phyloP scores from a whole-genome alignment of 192 early-diverging fungal species.

The Spinellus fusiger region DNA sequence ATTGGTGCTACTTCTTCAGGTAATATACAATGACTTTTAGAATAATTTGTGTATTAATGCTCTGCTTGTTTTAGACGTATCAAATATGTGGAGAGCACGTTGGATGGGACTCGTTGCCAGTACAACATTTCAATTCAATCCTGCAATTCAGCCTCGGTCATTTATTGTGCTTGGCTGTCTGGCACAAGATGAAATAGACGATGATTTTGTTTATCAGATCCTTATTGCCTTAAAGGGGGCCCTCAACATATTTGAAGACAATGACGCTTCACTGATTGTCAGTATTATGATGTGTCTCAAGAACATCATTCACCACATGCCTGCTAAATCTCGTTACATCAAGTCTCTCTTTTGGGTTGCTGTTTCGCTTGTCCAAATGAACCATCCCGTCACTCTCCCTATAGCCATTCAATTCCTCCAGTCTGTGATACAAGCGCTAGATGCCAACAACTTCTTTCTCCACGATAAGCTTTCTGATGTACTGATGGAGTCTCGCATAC shows the following conservation, averaged over 20 bases:
- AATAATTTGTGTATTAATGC: constrained; percentile 1
- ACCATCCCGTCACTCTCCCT: constrained; percentile 66
- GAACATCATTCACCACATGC: constrained; percentile 73
- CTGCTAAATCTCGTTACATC: constrained; percentile 69
- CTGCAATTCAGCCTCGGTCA: constrained; percentile 85
- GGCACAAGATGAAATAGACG: constrained; percentile 80
- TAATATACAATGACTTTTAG: constrained; percentile 15
- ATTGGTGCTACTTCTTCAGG: constrained; percentile 56
- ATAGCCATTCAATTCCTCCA: constrained; percentile 62
- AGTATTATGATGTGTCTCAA: constrained; percentile 82
- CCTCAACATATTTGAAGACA: constrained; percentile 69
- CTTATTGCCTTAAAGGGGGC: constrained; percentile 78
- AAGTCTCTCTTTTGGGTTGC: constrained; percentile 86
- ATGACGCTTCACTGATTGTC: constrained; percentile 64
- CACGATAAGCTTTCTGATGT: constrained; percentile 43
- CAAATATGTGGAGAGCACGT: constrained; percentile 74
- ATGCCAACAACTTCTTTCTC: constrained; percentile 54
- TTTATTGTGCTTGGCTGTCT: constrained; percentile 86
- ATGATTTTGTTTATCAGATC: constrained; percentile 86
- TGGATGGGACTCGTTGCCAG: constrained; percentile 90
- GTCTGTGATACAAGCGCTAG: constrained; percentile 64
- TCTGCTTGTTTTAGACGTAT: constrained; percentile 43
- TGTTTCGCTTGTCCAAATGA: constrained; percentile 76
- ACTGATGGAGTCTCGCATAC: constrained; percentile 58
- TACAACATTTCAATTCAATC: constrained; percentile 87